Percentiles rank a stretch among this genome's conserved stretches.
Evolutionary conservation across 192 early-diverging fungal species (phyloP).

Genomic region (Backusella westeae): DNA sequence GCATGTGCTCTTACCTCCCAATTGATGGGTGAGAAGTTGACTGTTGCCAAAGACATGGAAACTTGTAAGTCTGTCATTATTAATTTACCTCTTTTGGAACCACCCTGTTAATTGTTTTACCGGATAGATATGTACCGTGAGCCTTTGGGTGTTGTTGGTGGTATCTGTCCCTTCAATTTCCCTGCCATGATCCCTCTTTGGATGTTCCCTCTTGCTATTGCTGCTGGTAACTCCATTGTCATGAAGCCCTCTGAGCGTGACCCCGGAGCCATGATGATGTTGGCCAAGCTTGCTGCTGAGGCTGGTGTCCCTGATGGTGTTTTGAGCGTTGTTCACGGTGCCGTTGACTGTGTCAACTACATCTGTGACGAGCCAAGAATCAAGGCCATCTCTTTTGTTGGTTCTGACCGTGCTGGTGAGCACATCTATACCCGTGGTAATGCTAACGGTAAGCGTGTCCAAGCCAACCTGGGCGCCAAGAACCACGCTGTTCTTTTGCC

Average conservation of each 20-base stretch:
- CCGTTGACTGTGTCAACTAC: conserved; percentile 84
- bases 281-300: conserved; percentile 83
- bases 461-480: conserved; percentile 96
- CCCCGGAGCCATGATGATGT: conserved; percentile 88
- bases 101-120: neutral
- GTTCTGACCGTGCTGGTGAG: conserved; percentile 83
- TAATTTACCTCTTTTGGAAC: neutral
- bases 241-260: conserved; percentile 95
- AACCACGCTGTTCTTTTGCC: conserved; percentile 96
- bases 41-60: conserved; percentile 92
- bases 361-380: conserved; percentile 82
- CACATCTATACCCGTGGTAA: conserved; percentile 87
- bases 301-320: conserved; percentile 91
- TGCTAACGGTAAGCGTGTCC: conserved; percentile 91
- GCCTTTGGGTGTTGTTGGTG: conserved; percentile 89
- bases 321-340: conserved; percentile 91
- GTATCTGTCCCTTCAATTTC: conserved; percentile 97
- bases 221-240: conserved; percentile 86
- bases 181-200: conserved; percentile 94
- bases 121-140: conserved; percentile 73
- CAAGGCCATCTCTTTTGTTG: conserved; percentile 94
- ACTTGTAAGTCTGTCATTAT: conserved; percentile 57
- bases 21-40: conserved; percentile 79
- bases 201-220: conserved; percentile 97
- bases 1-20: conserved; percentile 77